Base-by-base conservation (phyloP, 257 asterid genomes). In the Echium plantagineum region DNA sequence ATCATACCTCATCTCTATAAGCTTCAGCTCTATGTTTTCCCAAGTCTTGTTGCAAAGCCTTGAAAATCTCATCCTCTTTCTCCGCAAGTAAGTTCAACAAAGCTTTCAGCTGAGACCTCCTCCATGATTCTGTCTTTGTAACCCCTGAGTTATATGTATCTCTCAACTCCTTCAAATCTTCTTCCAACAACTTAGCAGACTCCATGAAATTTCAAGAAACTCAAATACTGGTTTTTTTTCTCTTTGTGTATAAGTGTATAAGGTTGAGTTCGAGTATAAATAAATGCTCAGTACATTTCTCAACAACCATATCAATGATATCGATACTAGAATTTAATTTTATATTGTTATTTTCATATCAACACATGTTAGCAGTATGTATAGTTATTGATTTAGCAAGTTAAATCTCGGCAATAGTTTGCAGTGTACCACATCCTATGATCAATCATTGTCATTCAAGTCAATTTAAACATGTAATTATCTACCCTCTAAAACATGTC, bases 11-110 rank as follows among this genome's bases (percentile, higher is more conserved):
- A 60, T 86, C 97, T 66, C 93, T 77, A 21, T 60, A 89, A 6
- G 95, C 76, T 65, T 89, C 97, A 9, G 62, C 69, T 0, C 64
- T 71, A 72, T 86, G 97, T 65, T 89, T 89, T 1, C 94, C 94
- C 65, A 89, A 55, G 61, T 89, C 97, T 38, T 77, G 77, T 22
- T 63, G 30, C n/a, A 89, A 90, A 16, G 97, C 94, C 20, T 15
- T 31, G 47, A 59, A 57, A 0, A 89, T 79, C 17, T 68, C 83
- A 51, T 77, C 80, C 65, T 89, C 93, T 67, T 73, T 73, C 49
- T 86, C 80, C 61, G 57, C 55, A 19, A 89, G 79, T 17, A 89
- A 66, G 47, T 53, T 32, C 0, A 74, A 75, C 66, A 89, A 60
- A 7, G 57, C 81, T 51, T 78, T 64, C 0, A 89, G 79, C 59